Conservation (phyloP, 2,329 filamentous ascomycete genomes). For the Penicillium sp. region DNA sequence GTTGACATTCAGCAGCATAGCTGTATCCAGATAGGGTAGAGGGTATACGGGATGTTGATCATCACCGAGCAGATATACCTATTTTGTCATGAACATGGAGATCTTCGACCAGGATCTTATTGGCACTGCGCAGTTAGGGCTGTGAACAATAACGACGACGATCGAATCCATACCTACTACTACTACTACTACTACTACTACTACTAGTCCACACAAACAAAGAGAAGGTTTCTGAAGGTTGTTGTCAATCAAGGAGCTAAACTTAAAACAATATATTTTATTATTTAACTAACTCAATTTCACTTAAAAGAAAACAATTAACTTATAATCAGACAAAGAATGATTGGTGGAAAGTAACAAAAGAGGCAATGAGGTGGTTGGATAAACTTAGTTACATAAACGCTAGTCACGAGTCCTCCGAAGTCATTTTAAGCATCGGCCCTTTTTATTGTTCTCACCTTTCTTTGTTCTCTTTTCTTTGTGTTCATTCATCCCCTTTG, state of each 20-base stretch:
- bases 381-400: constrained; percentile 5
- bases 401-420: constrained; percentile 1
- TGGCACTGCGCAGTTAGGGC: no score
- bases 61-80: no score
- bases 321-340: neutral
- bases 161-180: no score
- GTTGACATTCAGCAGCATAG: no score
- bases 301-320: no score
- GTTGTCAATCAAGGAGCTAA: neutral
- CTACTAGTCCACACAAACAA: no score
- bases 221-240: neutral
- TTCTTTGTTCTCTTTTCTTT: neutral
- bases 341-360: neutral
- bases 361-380: neutral
- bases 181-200: no score
- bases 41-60: no score
- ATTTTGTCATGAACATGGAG: no score
- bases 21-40: no score
- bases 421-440: neutral
- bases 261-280: neutral
- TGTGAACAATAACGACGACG: neutral
- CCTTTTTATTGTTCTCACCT: neutral
- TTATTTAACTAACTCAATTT: no score
- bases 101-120: no score
- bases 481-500: neutral